Evolutionary conservation across 306 rosid genomes (phyloP), one percentile per base, ranked within the genome.

Genomic region (Mucuna pruriens): DNA sequence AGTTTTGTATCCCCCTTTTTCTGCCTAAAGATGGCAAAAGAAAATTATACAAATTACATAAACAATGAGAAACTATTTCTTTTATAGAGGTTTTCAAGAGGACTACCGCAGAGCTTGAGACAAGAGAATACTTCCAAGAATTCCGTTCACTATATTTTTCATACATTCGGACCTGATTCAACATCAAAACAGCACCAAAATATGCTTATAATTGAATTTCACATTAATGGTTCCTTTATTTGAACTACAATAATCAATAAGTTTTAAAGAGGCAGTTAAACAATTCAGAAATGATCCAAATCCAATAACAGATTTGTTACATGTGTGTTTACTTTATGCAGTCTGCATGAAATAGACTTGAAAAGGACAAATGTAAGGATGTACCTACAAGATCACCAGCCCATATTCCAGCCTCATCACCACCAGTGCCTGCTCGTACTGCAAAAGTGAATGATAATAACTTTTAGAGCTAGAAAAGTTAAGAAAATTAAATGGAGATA

Each of bases 371-470:
- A 89, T 79, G 81, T 86, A 93, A 85, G 81, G 86, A 86, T 95
- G 89, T 93, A 95, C 98, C 98, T 91, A 95, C 99, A 95, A 95
- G 99, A 87, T 95, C 99, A 95, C 99, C 98, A 36, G 97, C 99
- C 99, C 98, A 95, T 67, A 95, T 70, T 88, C 99, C 99, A 72
- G 99, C 99, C 90, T 95, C 99, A 19, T 93, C 98, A 22, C 99
- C 99, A 52, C 99, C 99, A 31, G 99, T 92, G 66, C 99, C 99
- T 19, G 98, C 98, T 86, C 99, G 90, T 74, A 95, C 99, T 95
- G 98, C 87, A 90, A 64, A 72, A 78, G 80, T 77, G 19, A 48
- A 85, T 9, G 76, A 49, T 25, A 23, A 42, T 9, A 66, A 13
- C 17, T 57, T 62, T 86, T 22, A 82, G 67, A 33, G 42, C 66